These are phyloP conservation scores for Aspergillus fischeri DNA, from an alignment of 2,329 filamentous ascomycete genomes.

Conservation along the genomic window DNA sequence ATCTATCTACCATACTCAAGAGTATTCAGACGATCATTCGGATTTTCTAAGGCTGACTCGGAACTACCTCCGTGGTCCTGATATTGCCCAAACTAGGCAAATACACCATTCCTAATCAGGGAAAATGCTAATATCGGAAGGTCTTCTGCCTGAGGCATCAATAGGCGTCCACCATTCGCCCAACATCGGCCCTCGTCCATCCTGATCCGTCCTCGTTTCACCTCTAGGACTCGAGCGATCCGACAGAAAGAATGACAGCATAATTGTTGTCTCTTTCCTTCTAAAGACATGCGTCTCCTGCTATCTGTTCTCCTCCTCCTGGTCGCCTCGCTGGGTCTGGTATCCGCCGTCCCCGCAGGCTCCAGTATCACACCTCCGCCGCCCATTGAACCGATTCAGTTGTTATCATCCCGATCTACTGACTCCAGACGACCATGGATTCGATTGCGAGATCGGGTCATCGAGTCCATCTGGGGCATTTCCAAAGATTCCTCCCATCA, in stretches of 20 bases:
- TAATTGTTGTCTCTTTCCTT: neutral
- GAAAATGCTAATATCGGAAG: neutral
- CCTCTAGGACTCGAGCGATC: neutral
- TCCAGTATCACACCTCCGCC: constrained; percentile 33
- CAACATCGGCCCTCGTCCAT: neutral
- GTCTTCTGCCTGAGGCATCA: neutral
- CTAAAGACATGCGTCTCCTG: constrained; percentile 12
- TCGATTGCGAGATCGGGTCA: constrained; percentile 39
- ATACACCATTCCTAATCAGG: neutral
- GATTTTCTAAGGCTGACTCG: neutral
- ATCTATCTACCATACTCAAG: neutral
- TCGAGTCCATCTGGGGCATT: constrained; percentile 42
- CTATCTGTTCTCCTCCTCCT: constrained; percentile 15
- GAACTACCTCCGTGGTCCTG: neutral
- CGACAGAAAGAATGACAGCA: neutral
- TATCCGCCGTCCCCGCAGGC: constrained; percentile 32
- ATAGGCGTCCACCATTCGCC: neutral
- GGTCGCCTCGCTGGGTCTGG: constrained; percentile 15
- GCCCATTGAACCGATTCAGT: constrained; percentile 26
- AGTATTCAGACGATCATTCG: neutral
- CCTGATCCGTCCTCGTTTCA: neutral
- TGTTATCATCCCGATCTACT: constrained; percentile 24
- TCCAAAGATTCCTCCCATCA: constrained; percentile 23
- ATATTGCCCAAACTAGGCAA: neutral
- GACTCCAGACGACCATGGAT: constrained; percentile 34